A percentile compares a stretch with the other conserved stretches of the same genome.
phyloP scores from a whole-genome alignment of 2,329 filamentous ascomycete species.

The Pyricularia sp. region DNA sequence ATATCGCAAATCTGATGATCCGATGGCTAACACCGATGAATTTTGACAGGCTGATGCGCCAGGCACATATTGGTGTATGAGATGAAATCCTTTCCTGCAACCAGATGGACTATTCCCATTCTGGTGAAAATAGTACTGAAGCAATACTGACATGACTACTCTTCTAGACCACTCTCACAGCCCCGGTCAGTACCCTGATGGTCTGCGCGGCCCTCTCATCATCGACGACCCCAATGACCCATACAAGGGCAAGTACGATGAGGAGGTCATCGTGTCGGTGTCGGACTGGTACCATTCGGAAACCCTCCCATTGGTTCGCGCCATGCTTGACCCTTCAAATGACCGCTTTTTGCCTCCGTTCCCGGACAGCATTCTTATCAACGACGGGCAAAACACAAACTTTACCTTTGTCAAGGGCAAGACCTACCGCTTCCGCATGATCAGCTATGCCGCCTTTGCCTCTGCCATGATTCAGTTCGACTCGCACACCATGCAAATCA shows the following conservation, averaged over 20 bases:
- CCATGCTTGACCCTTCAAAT: constrained; percentile 28
- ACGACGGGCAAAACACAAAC: constrained; percentile 25
- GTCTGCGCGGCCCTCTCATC: constrained; percentile 48
- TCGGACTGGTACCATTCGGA: constrained; percentile 31
- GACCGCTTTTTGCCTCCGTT: constrained; percentile 24
- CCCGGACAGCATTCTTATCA: constrained; percentile 27
- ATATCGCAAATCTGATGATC: neutral
- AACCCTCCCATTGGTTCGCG: constrained; percentile 21
- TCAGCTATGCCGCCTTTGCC: constrained; percentile 31
- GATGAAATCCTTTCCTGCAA: neutral
- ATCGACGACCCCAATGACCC: constrained; percentile 44
- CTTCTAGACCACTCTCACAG: constrained; percentile 46
- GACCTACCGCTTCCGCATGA: constrained; percentile 33
- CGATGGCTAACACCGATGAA: neutral
- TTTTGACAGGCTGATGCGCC: constrained; percentile 21
- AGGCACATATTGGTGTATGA: constrained; percentile 35
- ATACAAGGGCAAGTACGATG: constrained; percentile 38
- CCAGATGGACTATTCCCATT: neutral
- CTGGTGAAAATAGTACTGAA: constrained; percentile 6
- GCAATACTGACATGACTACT: constrained; percentile 4
- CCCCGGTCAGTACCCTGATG: constrained; percentile 53
- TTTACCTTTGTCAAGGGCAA: constrained; percentile 26
- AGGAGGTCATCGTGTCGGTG: constrained; percentile 44
- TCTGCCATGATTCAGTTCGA: constrained; percentile 30
- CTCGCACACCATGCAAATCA: constrained; percentile 29